Percentiles rank a stretch among this genome's conserved stretches.
Conservation (phyloP, 1,284 basidiomycete species). For the Cryptococcus amylolentus region DNA sequence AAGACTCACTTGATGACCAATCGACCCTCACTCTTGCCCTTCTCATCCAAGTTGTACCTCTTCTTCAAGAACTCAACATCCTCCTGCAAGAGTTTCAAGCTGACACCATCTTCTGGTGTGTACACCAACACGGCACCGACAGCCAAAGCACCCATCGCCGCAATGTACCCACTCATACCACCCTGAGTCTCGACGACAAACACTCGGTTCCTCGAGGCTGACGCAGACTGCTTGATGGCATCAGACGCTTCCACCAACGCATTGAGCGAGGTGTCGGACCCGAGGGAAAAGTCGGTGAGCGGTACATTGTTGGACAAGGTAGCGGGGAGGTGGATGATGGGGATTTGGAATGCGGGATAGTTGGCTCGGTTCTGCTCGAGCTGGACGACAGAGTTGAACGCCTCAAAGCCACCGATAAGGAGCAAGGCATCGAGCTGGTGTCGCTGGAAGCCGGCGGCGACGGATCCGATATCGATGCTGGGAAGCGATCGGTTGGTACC, state of each 20-base stretch:
- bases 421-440: constrained; percentile 77
- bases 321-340: constrained; percentile 87
- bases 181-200: constrained; percentile 99
- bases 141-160: constrained; percentile 89
- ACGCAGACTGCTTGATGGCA: constrained; percentile 95
- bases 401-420: constrained; percentile 95
- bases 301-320: constrained; percentile 99
- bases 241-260: constrained; percentile 97
- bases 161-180: constrained; percentile 92
- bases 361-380: constrained; percentile 74
- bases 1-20: constrained; percentile 74
- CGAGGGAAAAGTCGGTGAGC: constrained; percentile 90
- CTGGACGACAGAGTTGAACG: constrained; percentile 73
- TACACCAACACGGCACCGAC: constrained; percentile 91
- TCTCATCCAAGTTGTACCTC: constrained; percentile 78
- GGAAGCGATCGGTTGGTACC: constrained; percentile 92
- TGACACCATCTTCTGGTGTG: constrained; percentile 87
- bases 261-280: constrained; percentile 93
- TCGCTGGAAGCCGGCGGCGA: constrained; percentile 87
- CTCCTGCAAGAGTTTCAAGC: constrained; percentile 70
- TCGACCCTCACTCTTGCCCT: constrained; percentile 87
- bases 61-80: constrained; percentile 89
- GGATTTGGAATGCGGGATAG: constrained; percentile 90
- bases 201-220: constrained; percentile 88
- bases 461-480: constrained; percentile 74